These are phyloP conservation scores for Drechslerella stenobrocha DNA, from an alignment of 2,329 filamentous ascomycete genomes.

Conservation along the genomic window DNA sequence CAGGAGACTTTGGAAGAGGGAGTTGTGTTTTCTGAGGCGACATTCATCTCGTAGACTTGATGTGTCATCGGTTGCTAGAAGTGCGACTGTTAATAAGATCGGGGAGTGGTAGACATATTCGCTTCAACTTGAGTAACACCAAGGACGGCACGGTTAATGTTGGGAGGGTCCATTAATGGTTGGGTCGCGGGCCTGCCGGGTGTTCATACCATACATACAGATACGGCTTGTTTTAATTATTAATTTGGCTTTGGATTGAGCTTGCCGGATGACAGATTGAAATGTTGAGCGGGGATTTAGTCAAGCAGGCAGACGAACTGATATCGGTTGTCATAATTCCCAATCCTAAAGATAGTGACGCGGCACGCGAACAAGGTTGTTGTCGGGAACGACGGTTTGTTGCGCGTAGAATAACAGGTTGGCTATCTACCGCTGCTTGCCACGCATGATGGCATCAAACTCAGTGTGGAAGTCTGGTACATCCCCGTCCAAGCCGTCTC, in stretches of 20 bases:
- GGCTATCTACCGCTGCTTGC: slow-evolving; percentile 66
- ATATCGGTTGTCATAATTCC: slow-evolving; percentile 34
- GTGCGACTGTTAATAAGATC: slow-evolving; percentile 2
- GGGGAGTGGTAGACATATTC: slow-evolving; percentile 53
- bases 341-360: slow-evolving; percentile 20
- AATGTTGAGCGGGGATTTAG: slow-evolving; percentile 13
- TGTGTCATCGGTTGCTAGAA: neutral
- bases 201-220: slow-evolving; percentile 30
- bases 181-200: slow-evolving; percentile 33
- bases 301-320: slow-evolving; percentile 1
- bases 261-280: slow-evolving; percentile 24
- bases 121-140: slow-evolving; percentile 1
- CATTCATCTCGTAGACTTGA: slow-evolving; percentile 74
- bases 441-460: slow-evolving; percentile 82
- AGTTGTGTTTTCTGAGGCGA: slow-evolving; percentile 80
- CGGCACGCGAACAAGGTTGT: neutral
- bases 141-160: neutral
- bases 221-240: neutral
- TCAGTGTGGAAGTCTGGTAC: slow-evolving; percentile 80
- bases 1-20: slow-evolving; percentile 74
- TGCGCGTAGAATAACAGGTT: too few species aligned
- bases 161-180: slow-evolving; percentile 27
- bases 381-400: too few species aligned
- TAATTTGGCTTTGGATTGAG: slow-evolving; percentile 5
- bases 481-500: slow-evolving; percentile 71